Conservation (phyloP, 176 grass and related monocot species). For the Aegilops bicornis region DNA sequence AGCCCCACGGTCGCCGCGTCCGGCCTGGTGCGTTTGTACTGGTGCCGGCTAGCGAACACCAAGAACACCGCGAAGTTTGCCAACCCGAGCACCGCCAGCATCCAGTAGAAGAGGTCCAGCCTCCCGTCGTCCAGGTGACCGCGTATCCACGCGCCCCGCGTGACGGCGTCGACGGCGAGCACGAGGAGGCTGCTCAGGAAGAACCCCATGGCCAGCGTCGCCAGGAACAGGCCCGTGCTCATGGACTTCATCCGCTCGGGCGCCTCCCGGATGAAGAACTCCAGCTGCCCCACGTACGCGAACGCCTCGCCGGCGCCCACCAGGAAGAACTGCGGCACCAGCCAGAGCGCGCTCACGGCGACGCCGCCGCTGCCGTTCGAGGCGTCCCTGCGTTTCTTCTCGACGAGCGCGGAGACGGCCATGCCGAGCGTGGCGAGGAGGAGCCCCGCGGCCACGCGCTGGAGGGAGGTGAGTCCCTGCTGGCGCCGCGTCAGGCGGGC, state of each 20-base stretch:
- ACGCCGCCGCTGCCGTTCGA: neutral
- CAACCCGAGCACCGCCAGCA: slow-evolving; percentile 53
- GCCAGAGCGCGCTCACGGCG: slow-evolving; percentile 50
- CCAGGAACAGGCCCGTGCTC: slow-evolving; percentile 65
- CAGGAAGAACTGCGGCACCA: slow-evolving; percentile 58
- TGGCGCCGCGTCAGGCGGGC: slow-evolving; percentile 27
- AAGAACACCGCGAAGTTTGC: slow-evolving; percentile 48
- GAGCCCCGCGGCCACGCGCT: slow-evolving; percentile 53
- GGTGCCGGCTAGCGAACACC: slow-evolving; percentile 33
- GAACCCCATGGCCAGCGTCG: slow-evolving; percentile 58
- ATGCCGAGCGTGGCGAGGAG: slow-evolving; percentile 48
- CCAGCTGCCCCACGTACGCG: slow-evolving; percentile 69
- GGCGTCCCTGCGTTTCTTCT: slow-evolving; percentile 27
- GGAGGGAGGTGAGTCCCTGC: slow-evolving; percentile 55
- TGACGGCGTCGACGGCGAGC: slow-evolving; percentile 24
- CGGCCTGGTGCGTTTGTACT: slow-evolving; percentile 24
- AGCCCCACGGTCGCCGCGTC: neutral
- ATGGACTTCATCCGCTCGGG: slow-evolving; percentile 77
- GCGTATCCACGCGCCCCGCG: slow-evolving; percentile 44
- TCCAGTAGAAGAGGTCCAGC: slow-evolving; percentile 68
- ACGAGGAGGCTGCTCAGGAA: slow-evolving; percentile 61
- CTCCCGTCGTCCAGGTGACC: slow-evolving; percentile 33
- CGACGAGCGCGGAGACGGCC: slow-evolving; percentile 44
- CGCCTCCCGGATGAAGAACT: slow-evolving; percentile 65
- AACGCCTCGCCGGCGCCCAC: slow-evolving; percentile 75